phyloP scores from a whole-genome alignment of 108 stramenopile genomes.

The Mediolabrus comicus region DNA sequence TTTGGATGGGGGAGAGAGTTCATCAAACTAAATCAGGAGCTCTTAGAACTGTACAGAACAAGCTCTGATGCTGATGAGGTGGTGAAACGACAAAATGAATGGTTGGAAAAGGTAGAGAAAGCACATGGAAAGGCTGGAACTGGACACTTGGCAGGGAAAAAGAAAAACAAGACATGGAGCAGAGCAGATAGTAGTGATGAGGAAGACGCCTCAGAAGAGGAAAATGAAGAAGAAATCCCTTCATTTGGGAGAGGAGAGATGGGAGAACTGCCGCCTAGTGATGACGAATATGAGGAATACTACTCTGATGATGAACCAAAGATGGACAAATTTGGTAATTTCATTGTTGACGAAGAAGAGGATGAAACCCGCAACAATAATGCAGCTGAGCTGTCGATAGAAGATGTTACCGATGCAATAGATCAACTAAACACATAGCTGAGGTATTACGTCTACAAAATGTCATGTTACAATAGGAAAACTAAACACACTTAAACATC shows the following conservation, averaged over 20 bases:
- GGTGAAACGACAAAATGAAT: conserved; percentile 82
- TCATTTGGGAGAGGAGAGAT: conserved; percentile 37
- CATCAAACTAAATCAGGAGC: conserved; percentile 79
- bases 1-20: conserved; percentile 98
- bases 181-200: conserved; percentile 28
- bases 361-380: not conserved
- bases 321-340: not conserved
- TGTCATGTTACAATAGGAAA: not conserved
- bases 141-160: conserved; percentile 25
- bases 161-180: conserved; percentile 42
- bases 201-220: conserved; percentile 23
- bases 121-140: conserved; percentile 45
- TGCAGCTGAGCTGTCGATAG: not conserved
- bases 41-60: conserved; percentile 82
- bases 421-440: not conserved
- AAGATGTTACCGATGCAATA: not conserved
- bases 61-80: conserved; percentile 80
- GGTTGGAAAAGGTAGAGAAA: conserved; percentile 65
- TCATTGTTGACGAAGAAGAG: not conserved
- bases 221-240: conserved; percentile 27
- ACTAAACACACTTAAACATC: not conserved
- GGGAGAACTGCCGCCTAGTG: conserved; percentile 57
- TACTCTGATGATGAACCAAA: conserved; percentile 22
- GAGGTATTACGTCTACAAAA: not conserved
- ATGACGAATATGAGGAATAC: conserved; percentile 55